Evolutionary conservation across 164 flowering plant species (phyloP), one percentile per base, ranked within the genome.

Genomic region (Brasenia schreberi): DNA sequence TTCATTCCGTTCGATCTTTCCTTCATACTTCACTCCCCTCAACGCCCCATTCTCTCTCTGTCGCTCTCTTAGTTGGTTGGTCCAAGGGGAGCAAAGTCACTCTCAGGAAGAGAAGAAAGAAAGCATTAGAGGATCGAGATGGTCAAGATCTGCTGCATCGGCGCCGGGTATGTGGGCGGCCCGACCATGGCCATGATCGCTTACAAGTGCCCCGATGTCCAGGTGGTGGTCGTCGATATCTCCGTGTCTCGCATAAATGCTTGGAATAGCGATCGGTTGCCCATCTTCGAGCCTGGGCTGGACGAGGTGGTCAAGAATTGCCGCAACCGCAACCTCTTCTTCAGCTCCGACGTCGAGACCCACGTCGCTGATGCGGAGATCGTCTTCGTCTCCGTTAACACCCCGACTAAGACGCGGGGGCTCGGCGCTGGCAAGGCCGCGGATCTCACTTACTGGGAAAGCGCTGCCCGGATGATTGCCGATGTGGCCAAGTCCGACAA

Each of bases 381-480:
- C 18, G 4, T 73, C 63, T 73, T 73, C 23, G 76, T 73, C 39
- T 73, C 76, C 5, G 76, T 73, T 49, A 73, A 73, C 43, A 73
- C 76, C 19, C 76, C 76, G 0, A 73, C 76, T 3, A 73, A 73
- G 43, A 73, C 76, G 12, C 63, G 69, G 5, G 76, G 76, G 18
- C 76, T 73, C 33, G 76, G 76, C 5, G 76, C 76, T 0, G 76
- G 76, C 11, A 73, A 73, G 17, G 76, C 76, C 18, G 72, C 76
- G 1, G 69, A 73, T 43, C 76, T 74, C 27, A 71, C 77, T 52
- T 75, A 75, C 19, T 75, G 39, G 39, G 39, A 33, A 4, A 33
- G 39, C 39, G 39, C 39, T 33, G 39, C 39, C 39, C 39, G 39
- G 73, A 75, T 75, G 77, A 75, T 75, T 0, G 77, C 77, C 7